These are phyloP conservation scores for Moesziomyces globuligerus DNA, from an alignment of 1,284 basidiomycete species.

Conservation along the genomic window DNA sequence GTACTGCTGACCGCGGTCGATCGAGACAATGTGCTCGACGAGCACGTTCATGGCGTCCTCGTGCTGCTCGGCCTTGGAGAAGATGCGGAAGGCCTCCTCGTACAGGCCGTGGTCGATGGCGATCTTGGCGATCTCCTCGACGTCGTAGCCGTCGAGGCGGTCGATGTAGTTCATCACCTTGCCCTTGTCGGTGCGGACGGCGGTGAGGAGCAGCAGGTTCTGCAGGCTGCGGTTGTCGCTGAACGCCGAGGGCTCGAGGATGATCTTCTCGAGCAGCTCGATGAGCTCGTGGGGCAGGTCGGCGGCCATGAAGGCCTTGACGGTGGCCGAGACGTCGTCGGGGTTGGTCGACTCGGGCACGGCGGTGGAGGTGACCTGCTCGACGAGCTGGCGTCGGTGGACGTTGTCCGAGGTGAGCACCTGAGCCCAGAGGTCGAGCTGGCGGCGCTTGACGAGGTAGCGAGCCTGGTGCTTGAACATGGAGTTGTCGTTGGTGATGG, in stretches of 20 bases:
- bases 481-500: constrained; percentile 97
- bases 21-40: constrained; percentile 96
- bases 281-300: constrained; percentile 97
- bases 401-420: constrained; percentile 90
- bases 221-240: constrained; percentile 79
- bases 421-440: constrained; percentile 95
- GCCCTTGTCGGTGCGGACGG: constrained; percentile 97
- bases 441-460: constrained; percentile 95
- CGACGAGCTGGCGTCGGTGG: constrained; percentile 91
- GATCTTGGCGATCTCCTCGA: constrained; percentile 93
- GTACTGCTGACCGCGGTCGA: constrained; percentile 95
- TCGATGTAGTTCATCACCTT: constrained; percentile 99
- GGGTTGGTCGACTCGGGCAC: constrained; percentile 97
- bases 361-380: constrained; percentile 85
- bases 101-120: constrained; percentile 95
- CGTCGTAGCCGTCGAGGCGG: constrained; percentile 94
- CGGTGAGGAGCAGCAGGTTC: constrained; percentile 92
- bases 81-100: constrained; percentile 84
- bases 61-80: constrained; percentile 64
- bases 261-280: constrained; percentile 97
- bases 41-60: constrained; percentile 91
- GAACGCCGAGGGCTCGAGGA: constrained; percentile 96
- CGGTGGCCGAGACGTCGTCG: constrained; percentile 97
- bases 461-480: constrained; percentile 99
- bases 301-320: constrained; percentile 97